These are phyloP conservation scores for Nannochloropsis salina DNA, from an alignment of 108 stramenopile species.

Conservation along the genomic window DNA sequence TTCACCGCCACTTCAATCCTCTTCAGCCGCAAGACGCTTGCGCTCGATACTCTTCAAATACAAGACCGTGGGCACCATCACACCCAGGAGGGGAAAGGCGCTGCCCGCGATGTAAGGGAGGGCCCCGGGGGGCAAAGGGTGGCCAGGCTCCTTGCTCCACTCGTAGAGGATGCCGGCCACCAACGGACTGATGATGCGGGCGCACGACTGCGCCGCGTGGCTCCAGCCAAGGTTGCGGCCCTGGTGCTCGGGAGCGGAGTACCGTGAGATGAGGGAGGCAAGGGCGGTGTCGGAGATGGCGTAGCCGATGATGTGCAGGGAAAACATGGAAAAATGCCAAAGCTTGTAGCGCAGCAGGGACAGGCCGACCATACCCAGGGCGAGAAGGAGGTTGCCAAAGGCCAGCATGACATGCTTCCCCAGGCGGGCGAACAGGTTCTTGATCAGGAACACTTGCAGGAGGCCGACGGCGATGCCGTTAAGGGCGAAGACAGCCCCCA, in stretches of 20 bases:
- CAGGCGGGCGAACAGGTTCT: slow-evolving; percentile 32
- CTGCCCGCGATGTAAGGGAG: slow-evolving; percentile 45
- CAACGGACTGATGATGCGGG: slow-evolving; percentile 44
- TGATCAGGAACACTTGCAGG: slow-evolving; percentile 40
- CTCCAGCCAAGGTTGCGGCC: slow-evolving; percentile 46
- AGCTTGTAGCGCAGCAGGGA: slow-evolving; percentile 39
- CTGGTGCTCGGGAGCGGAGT: slow-evolving; percentile 43
- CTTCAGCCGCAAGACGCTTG: slow-evolving; percentile 9
- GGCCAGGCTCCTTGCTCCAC: slow-evolving; percentile 32
- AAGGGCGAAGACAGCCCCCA: slow-evolving; percentile 30
- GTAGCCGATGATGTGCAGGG: slow-evolving; percentile 51
- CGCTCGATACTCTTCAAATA: slow-evolving; percentile 43
- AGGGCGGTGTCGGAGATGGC: slow-evolving; percentile 53
- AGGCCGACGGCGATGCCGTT: slow-evolving; percentile 39
- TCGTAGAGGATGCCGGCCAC: slow-evolving; percentile 49
- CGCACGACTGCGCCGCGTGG: slow-evolving; percentile 51
- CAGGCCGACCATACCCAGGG: slow-evolving; percentile 52
- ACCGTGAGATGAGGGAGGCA: slow-evolving; percentile 46
- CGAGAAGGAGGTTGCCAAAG: slow-evolving; percentile 46
- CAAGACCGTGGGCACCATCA: slow-evolving; percentile 36
- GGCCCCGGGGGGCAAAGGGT: slow-evolving; percentile 44
- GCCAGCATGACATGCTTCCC: slow-evolving; percentile 53
- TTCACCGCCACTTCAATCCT: no score
- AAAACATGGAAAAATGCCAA: slow-evolving; percentile 46
- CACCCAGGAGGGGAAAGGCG: slow-evolving; percentile 35